Conservation (phyloP, 163 green algal genomes). For the Scenedesmus sp. region DNA sequence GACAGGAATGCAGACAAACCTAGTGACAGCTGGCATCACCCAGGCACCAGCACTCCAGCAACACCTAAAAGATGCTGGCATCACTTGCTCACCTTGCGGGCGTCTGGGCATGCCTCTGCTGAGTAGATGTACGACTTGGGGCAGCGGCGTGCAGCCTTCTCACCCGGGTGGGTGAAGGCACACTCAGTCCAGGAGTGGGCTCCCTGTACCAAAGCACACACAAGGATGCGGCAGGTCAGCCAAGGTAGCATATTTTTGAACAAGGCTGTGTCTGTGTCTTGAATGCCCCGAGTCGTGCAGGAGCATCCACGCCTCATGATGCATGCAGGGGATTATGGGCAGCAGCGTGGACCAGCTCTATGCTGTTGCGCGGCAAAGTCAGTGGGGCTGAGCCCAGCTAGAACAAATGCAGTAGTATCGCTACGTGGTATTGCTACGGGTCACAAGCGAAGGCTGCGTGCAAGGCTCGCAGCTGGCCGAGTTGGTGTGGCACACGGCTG, state of each 20-base stretch:
- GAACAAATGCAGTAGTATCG: background rate
- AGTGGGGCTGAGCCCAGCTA: background rate
- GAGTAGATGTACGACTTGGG: constrained; percentile 80
- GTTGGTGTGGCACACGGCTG: background rate
- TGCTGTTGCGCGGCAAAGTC: background rate
- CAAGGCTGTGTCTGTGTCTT: background rate
- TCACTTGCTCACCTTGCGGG: constrained; percentile 74
- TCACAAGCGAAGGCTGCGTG: background rate
- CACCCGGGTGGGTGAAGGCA: constrained; percentile 79
- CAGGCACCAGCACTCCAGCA: background rate
- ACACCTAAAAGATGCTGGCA: background rate
- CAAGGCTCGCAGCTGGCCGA: background rate
- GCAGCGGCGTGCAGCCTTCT: constrained; percentile 81
- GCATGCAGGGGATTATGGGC: background rate
- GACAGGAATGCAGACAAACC: background rate
- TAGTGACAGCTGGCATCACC: background rate
- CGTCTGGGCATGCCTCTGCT: constrained; percentile 89
- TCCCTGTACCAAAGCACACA: constrained; percentile 25
- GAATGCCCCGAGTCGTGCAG: background rate
- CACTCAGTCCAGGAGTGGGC: constrained; percentile 89
- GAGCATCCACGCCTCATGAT: background rate
- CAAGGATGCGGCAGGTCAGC: background rate
- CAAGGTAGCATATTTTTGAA: background rate
- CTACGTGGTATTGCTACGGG: background rate
- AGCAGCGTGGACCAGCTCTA: background rate